Evolutionary conservation across 2,329 filamentous ascomycete genomes (phyloP), one percentile per base, ranked within the genome.

Genomic region (Aspergillus sp.): DNA sequence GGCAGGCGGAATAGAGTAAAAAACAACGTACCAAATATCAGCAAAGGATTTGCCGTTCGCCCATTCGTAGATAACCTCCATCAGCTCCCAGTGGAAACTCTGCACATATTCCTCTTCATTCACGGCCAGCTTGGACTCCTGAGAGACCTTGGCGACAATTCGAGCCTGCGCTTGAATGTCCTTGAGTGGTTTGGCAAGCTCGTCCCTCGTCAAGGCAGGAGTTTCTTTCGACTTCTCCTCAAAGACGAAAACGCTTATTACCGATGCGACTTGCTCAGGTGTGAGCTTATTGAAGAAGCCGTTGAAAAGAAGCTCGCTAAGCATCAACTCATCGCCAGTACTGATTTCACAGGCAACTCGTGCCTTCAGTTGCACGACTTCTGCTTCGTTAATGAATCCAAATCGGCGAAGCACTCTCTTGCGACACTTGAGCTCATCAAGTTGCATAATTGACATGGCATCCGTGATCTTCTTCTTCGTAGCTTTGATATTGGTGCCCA

Each of bases 321-420:
- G 78, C 51, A 98, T 83, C 34, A 98, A 76, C 65, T 98, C 94
- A 60, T 98, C 93, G 31, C 91, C 93, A 0, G 91, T 95, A 50
- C 89, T 95, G 52, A 98, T 97, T 70, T 98, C 91, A 68, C 93
- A 98, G 2, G 93, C 93, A 3, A 97, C 94, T 44, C 94, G 88
- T 8, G 91, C 93, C 72, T 98, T 98, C 60, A 97, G 80, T 71
- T 97, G 87, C 7, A 98, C 90, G 1, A 98, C 90, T 64, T 97
- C 93, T 41, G 83, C 80, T 47, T 97, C 93, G 64, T 95, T 94
- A 69, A 96, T 94, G 70, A 98, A 98, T 5, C 88, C 89, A 8
- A 98, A 80, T 42, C 93, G 88, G 37, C 94, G 88, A 28, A 98
- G 78, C 5, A 98, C 93, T 54, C 93, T 86, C 74, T 96, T 98